Percentiles rank a stretch among this genome's conserved stretches.
phyloP scores from a whole-genome alignment of 257 asterid species.

The Nemophila menziesii region DNA sequence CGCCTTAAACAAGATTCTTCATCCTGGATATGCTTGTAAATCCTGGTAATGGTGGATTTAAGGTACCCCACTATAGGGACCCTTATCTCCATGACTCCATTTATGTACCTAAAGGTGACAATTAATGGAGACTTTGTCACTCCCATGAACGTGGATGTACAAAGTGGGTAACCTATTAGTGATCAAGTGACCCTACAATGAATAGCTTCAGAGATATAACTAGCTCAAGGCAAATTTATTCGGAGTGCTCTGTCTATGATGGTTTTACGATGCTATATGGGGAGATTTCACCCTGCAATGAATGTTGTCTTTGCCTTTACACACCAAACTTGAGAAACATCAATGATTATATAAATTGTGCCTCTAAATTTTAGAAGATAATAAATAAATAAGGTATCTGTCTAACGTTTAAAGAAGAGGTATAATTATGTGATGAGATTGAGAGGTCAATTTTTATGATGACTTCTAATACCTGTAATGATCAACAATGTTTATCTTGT shows the following conservation, averaged over 20 bases:
- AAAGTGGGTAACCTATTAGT: constrained; percentile 32
- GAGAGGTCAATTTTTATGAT: not conserved
- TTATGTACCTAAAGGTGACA: constrained; percentile 26
- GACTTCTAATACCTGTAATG: not conserved
- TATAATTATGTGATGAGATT: not conserved
- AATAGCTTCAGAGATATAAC: constrained; percentile 18
- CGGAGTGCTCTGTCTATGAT: not conserved
- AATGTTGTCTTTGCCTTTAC: not conserved
- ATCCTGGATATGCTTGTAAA: constrained; percentile 19
- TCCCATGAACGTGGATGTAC: constrained; percentile 46
- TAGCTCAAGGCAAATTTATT: not conserved
- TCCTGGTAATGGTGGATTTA: constrained; percentile 33
- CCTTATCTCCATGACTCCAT: constrained; percentile 23
- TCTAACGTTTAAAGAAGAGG: not conserved
- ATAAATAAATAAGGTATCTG: not conserved
- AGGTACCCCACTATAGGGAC: constrained; percentile 24
- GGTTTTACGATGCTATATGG: not conserved
- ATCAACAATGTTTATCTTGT: not conserved
- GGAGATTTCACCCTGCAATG: not conserved
- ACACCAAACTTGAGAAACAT: not conserved
- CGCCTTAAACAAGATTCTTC: constrained; percentile 29
- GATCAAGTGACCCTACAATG: constrained; percentile 34
- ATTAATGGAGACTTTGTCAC: constrained; percentile 51
- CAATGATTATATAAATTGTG: not conserved
- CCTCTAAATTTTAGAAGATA: not conserved